These are phyloP conservation scores for Garcia nutans DNA, from an alignment of 345 rosid species.

Conservation along the genomic window DNA sequence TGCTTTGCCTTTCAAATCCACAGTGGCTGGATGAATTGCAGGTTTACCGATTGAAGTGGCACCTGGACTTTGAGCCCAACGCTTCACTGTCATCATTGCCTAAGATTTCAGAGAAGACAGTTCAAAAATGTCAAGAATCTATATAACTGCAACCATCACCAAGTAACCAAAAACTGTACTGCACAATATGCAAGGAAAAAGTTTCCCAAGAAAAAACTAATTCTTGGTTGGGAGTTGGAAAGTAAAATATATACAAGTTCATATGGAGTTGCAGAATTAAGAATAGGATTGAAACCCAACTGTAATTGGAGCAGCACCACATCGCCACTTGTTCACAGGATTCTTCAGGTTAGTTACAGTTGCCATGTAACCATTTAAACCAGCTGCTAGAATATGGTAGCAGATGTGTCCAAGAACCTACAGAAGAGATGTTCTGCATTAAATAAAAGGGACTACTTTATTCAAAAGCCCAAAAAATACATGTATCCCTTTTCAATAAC, in stretches of 20 bases:
- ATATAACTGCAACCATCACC: not conserved
- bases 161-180: not conserved
- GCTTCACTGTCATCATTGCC: slow-evolving; percentile 96
- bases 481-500: slow-evolving; percentile 28
- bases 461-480: slow-evolving; percentile 5
- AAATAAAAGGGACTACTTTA: not conserved
- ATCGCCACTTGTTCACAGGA: slow-evolving; percentile 91
- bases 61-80: slow-evolving; percentile 81
- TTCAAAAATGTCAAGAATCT: slow-evolving; percentile 3
- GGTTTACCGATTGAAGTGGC: slow-evolving; percentile 80
- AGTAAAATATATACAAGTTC: no score
- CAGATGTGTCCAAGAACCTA: slow-evolving; percentile 93
- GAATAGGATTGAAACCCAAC: slow-evolving; percentile 47
- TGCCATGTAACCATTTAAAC: slow-evolving; percentile 96
- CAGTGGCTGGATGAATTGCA: slow-evolving; percentile 93
- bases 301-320: slow-evolving; percentile 94
- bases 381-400: slow-evolving; percentile 93
- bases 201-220: not conserved
- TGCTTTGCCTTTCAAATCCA: slow-evolving; percentile 93
- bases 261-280: not conserved
- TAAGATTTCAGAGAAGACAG: slow-evolving; percentile 26
- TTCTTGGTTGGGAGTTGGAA: not conserved
- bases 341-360: slow-evolving; percentile 85
- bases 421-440: slow-evolving; percentile 5
- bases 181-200: not conserved